Percentiles rank a stretch among this genome's conserved stretches.
These are phyloP conservation scores for Vicia villosa DNA, from an alignment of 306 rosid genomes.

Conservation along the genomic window DNA sequence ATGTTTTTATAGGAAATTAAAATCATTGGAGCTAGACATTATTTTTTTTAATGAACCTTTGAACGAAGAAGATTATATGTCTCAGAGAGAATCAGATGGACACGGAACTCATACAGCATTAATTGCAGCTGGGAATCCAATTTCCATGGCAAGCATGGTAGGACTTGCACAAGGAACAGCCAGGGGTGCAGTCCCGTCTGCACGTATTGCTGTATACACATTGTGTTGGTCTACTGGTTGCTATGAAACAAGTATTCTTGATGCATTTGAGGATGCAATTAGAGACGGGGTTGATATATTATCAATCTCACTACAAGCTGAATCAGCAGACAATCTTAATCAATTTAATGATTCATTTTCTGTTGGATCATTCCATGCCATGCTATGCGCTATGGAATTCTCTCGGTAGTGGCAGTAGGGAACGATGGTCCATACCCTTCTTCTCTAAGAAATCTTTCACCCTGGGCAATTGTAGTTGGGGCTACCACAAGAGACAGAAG, in stretches of 20 bases:
- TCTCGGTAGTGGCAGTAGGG: conserved; percentile 42
- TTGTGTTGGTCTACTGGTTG: conserved; percentile 52
- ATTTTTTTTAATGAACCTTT: not conserved
- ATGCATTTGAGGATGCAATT: conserved; percentile 61
- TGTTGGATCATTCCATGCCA: conserved; percentile 63
- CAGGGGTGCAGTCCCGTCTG: conserved; percentile 53
- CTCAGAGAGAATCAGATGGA: conserved; percentile 50
- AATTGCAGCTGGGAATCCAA: conserved; percentile 49
- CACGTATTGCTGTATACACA: conserved; percentile 61
- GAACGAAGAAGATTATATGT: conserved; percentile 12
- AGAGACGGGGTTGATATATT: conserved; percentile 58
- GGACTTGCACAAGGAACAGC: conserved; percentile 52
- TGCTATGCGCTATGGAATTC: conserved; percentile 49
- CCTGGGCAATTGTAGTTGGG: conserved; percentile 44
- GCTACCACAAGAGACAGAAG: too few relatives aligned
- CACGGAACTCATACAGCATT: conserved; percentile 63
- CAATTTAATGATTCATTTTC: conserved; percentile 32
- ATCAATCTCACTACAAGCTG: conserved; percentile 42
- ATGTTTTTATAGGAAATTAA: conserved; percentile 47
- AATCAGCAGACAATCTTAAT: accelerated
- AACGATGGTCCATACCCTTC: conserved; percentile 31
- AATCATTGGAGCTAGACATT: conserved; percentile 56
- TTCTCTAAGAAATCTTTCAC: conserved; percentile 33
- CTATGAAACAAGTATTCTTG: conserved; percentile 39
- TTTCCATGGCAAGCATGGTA: conserved; percentile 41